Conservation (phyloP, 257 asterid genomes). For the Nicotiana otophora region DNA sequence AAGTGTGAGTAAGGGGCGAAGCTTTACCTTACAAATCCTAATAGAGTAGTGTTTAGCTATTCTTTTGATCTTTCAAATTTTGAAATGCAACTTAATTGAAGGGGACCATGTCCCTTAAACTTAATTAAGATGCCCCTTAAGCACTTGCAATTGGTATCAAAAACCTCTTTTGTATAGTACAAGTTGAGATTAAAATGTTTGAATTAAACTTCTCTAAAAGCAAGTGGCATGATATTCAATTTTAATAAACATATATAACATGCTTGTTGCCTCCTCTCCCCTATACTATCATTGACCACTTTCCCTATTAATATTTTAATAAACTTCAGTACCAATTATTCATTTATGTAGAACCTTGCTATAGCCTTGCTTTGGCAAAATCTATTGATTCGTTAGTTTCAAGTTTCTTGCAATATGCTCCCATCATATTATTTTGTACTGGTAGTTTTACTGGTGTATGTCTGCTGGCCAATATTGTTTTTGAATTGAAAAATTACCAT, state of each 20-base stretch:
- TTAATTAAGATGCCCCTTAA: background rate
- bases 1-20: too few species aligned
- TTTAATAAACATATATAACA: background rate
- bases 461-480: too few species aligned
- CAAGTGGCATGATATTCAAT: background rate
- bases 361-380: background rate
- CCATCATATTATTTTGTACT: too few species aligned
- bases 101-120: background rate
- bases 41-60: too few species aligned
- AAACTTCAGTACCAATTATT: background rate
- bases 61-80: background rate
- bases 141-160: background rate
- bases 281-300: background rate
- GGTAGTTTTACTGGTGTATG: too few species aligned
- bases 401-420: too few species aligned
- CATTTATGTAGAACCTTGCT: background rate
- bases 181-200: background rate
- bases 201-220: background rate
- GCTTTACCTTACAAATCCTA: too few species aligned
- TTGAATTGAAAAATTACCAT: background rate
- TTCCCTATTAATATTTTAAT: background rate
- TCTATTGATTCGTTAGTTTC: too few species aligned
- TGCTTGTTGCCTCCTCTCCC: background rate
- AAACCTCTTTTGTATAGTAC: background rate
- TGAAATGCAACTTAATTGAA: slow-evolving; percentile 1